These are phyloP conservation scores for Globisporangium solare DNA, from an alignment of 352 stramenopile genomes.

Conservation along the genomic window DNA sequence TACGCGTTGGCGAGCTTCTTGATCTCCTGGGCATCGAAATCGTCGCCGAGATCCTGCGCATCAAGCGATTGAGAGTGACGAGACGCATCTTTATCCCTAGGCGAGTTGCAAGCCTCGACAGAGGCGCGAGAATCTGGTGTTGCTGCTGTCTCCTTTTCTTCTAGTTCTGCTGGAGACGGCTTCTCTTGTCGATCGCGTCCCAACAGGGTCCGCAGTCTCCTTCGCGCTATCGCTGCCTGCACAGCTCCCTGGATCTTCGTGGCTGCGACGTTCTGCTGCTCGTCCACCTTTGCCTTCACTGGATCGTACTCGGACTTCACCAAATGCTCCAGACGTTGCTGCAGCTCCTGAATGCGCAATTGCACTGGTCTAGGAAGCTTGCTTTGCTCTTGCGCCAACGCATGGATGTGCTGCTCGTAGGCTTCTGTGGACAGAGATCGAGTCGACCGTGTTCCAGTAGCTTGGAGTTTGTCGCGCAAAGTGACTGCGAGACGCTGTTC, in stretches of 20 bases:
- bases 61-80: background rate
- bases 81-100: background rate
- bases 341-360: constrained; percentile 36
- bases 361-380: constrained; percentile 26
- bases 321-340: constrained; percentile 26
- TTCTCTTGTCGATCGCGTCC: constrained; percentile 3
- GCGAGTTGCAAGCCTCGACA: background rate
- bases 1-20: constrained; percentile 57
- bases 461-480: constrained; percentile 16
- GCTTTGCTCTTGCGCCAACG: constrained; percentile 21
- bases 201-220: constrained; percentile 36
- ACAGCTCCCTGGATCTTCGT: constrained; percentile 42
- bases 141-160: background rate
- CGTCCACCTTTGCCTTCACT: constrained; percentile 14
- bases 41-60: constrained; percentile 16
- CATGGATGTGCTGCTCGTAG: constrained; percentile 23
- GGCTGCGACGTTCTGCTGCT: constrained; percentile 22
- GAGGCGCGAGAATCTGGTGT: background rate
- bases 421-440: constrained; percentile 17
- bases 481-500: constrained; percentile 14
- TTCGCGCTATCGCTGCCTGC: constrained; percentile 37
- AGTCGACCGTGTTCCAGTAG: background rate
- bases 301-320: constrained; percentile 38
- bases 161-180: background rate
- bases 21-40: constrained; percentile 46